A percentile compares a stretch with the other conserved stretches of the same genome.
Evolutionary conservation across 768 basidiomycete genomes (phyloP).

Genomic region (Pulveroboletus sp.): DNA sequence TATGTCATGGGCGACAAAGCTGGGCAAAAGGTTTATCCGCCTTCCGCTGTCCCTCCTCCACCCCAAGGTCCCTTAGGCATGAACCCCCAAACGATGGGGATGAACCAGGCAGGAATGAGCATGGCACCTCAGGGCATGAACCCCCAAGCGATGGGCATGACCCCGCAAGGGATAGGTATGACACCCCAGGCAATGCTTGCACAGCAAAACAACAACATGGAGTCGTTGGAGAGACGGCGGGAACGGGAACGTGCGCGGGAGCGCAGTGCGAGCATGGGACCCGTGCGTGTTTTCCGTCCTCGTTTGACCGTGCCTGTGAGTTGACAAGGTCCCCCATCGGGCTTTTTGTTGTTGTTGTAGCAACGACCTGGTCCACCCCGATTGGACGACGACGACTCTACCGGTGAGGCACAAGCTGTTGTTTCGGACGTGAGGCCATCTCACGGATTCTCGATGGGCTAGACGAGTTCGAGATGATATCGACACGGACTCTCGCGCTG

Average conservation of each 20-base stretch:
- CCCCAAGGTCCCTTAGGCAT: constrained; percentile 25
- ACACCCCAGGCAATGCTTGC: constrained; percentile 58
- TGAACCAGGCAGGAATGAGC: constrained; percentile 22
- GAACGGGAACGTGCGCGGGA: constrained; percentile 55
- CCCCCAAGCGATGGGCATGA: constrained; percentile 22
- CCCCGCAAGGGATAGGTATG: constrained; percentile 26
- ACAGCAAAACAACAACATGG: constrained; percentile 71
- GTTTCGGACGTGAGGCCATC: neutral
- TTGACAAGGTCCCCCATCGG: neutral
- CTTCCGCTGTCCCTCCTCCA: constrained; percentile 32
- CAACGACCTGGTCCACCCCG: constrained; percentile 32
- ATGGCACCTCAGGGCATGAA: constrained; percentile 25
- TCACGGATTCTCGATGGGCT: neutral
- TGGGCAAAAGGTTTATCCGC: constrained; percentile 58
- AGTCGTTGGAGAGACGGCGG: constrained; percentile 58
- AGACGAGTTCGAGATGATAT: constrained; percentile 69
- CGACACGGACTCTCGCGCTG: constrained; percentile 65
- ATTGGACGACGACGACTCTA: constrained; percentile 60
- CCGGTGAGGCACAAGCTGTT: constrained; percentile 36
- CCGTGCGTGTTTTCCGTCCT: constrained; percentile 29
- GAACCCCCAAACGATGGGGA: constrained; percentile 21
- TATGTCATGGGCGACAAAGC: constrained; percentile 69
- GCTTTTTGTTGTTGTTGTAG: constrained; percentile 5
- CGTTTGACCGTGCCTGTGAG: neutral
- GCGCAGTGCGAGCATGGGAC: constrained; percentile 38